Base-by-base conservation (phyloP, 257 asterid genomes). In the Nicotiana noctiflora region DNA sequence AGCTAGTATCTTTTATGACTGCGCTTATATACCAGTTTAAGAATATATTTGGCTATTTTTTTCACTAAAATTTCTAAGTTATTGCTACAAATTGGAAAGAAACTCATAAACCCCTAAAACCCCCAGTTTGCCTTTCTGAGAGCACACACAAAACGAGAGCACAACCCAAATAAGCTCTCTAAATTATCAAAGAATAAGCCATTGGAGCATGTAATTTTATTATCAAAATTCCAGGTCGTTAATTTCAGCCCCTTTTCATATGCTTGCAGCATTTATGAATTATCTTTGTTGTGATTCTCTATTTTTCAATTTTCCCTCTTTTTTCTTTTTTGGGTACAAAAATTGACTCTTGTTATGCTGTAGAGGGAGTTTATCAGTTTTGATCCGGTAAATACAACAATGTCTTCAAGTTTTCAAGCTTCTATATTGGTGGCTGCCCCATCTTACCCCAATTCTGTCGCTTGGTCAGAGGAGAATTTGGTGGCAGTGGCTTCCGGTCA, bases 391-490 rank as follows among this genome's bases (percentile, higher is more conserved):
- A 49, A 74, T 51, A 1, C 37, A 78, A 46, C 83, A 10, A 93
- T 91, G 99, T 80, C 93, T 51, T 82, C 86, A 68, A 86, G 91
- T 77, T 93, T 95, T 82, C 93, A 90, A 81, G 85, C 90, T 5
- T 86, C 94, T n/a, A 84, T 92, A 55, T 82, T 92, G 40, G 91
- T 90, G 44, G 89, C 89, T 29, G 82, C 96, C 10, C 91, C 91
- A 29, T 91, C 85, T 76, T 94, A 94, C 83, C 93, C 97, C 2
- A 87, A 90, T 79, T 91, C 98, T 84, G 90, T 92, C 32, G 89
- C 84, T 60, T 95, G 99, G 99, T 95, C 99, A 1, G 97, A 91
- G 14, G 98, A 93, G 62, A 95, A 95, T 87, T 76, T 95, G 82
- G 82, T 93, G 80, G 99, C 98, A 5, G 95, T 91, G 62, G 97